phyloP scores from a whole-genome alignment of 2,329 filamentous ascomycete species.

The Diplodia sapinea region DNA sequence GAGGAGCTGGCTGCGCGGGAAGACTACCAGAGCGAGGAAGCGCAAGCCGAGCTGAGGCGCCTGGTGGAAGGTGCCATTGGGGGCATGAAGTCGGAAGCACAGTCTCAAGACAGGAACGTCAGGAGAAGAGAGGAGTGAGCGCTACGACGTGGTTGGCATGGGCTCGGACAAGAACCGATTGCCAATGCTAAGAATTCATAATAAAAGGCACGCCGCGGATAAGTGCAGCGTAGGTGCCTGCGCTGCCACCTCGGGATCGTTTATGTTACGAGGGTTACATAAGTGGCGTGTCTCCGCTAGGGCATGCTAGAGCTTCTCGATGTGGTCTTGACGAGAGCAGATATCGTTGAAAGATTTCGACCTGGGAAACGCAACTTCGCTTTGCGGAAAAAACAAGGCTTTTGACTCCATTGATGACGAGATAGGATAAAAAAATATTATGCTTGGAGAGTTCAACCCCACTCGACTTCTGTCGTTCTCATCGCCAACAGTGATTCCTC shows the following conservation, averaged over 20 bases:
- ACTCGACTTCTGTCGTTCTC: too few relatives aligned
- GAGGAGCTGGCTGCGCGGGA: slow-evolving; percentile 83
- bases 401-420: too few relatives aligned
- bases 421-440: too few relatives aligned
- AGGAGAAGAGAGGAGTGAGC: slow-evolving; percentile 30
- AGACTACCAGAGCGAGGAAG: slow-evolving; percentile 81
- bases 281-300: neutral
- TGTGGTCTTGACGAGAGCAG: neutral
- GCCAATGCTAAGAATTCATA: neutral
- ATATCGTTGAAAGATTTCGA: neutral
- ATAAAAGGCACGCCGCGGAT: neutral
- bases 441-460: too few relatives aligned
- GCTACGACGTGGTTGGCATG: too few relatives aligned
- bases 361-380: neutral
- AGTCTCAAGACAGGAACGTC: slow-evolving; percentile 24
- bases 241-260: neutral
- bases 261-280: neutral
- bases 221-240: neutral
- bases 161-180: too few relatives aligned
- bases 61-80: slow-evolving; percentile 81
- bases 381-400: neutral
- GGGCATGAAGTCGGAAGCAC: slow-evolving; percentile 58
- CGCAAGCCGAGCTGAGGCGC: slow-evolving; percentile 77
- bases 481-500: too few relatives aligned
- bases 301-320: too few relatives aligned